These are phyloP conservation scores for Trichosanthes cucumerina DNA, from an alignment of 306 rosid species.

Conservation along the genomic window DNA sequence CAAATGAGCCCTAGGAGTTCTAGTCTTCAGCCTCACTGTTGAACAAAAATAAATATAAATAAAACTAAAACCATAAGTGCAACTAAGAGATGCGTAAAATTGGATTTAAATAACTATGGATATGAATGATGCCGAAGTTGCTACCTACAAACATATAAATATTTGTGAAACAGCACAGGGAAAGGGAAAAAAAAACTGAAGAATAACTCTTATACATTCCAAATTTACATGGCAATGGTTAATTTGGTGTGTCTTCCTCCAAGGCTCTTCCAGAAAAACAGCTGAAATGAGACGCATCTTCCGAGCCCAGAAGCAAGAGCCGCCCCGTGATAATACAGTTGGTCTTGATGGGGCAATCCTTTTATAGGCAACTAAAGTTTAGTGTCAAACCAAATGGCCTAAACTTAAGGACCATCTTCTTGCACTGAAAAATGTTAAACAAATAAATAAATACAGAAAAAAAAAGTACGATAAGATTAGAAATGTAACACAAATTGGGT, in stretches of 20 bases:
- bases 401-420: slow-evolving; percentile 74
- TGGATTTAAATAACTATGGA: neutral
- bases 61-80: neutral
- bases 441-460: neutral
- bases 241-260: neutral
- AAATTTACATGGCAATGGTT: slow-evolving; percentile 6
- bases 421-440: slow-evolving; percentile 46
- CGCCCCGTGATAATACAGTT: neutral
- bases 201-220: neutral
- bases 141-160: neutral
- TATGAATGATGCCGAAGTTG: neutral
- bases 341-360: neutral
- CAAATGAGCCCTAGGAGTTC: no score
- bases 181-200: neutral
- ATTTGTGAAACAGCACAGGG: neutral
- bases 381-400: neutral
- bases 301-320: neutral
- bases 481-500: neutral
- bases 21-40: no score
- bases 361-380: neutral
- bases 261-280: neutral
- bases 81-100: neutral
- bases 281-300: neutral
- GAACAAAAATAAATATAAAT: neutral
- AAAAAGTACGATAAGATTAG: neutral